Conservation (phyloP, 352 stramenopile genomes). For the Globisporangium paddicum region DNA sequence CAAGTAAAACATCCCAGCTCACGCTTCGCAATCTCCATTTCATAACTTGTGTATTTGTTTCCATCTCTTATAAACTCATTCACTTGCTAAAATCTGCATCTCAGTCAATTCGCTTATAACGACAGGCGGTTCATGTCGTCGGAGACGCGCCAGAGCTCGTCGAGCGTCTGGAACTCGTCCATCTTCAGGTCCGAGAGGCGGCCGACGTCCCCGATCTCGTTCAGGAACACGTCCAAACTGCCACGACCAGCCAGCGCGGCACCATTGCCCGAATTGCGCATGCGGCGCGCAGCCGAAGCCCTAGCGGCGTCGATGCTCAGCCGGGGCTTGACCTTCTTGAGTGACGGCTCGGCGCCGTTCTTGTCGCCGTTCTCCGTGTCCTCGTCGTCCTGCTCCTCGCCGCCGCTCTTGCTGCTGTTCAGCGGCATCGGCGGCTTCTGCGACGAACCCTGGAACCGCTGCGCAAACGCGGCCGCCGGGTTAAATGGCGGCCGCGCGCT, state of each 20-base stretch:
- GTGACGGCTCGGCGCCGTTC: slow-evolving; percentile 43
- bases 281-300: slow-evolving; percentile 54
- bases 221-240: slow-evolving; percentile 74
- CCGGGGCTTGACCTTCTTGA: slow-evolving; percentile 72
- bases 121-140: slow-evolving; percentile 81
- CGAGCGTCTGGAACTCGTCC: slow-evolving; percentile 79
- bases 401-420: slow-evolving; percentile 30
- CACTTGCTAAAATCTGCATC: neutral
- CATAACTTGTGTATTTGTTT: neutral
- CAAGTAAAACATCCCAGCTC: no score
- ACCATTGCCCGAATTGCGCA: slow-evolving; percentile 56
- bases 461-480: slow-evolving; percentile 46
- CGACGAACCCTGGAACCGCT: slow-evolving; percentile 34
- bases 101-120: slow-evolving; percentile 30
- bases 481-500: slow-evolving; percentile 33
- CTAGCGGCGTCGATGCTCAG: slow-evolving; percentile 76
- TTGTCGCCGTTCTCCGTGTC: slow-evolving; percentile 22
- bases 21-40: neutral
- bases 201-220: slow-evolving; percentile 73
- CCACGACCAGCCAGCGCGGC: slow-evolving; percentile 46
- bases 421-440: slow-evolving; percentile 32
- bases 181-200: slow-evolving; percentile 84
- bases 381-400: slow-evolving; percentile 39
- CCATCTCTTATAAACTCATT: neutral
- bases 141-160: slow-evolving; percentile 82